phyloP scores from a whole-genome alignment of 2,329 filamentous ascomycete genomes.

The Didymella exigua region DNA sequence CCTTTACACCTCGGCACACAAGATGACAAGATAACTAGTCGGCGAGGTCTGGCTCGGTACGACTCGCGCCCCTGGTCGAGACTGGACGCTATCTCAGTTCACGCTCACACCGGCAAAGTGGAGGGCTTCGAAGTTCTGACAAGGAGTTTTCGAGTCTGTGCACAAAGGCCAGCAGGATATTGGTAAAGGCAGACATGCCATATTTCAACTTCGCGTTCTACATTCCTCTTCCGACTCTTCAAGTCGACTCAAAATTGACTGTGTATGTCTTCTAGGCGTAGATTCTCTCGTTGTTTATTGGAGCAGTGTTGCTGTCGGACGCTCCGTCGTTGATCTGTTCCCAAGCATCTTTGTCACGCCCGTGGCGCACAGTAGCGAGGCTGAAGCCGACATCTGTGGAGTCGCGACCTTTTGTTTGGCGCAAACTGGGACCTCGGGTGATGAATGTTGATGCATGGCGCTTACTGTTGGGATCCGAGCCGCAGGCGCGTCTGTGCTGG shows the following conservation, averaged over 20 bases:
- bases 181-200: no score
- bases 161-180: no score
- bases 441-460: background rate
- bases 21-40: no score
- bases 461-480: slow-evolving; percentile 16
- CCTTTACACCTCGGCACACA: no score
- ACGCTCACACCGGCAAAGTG: no score
- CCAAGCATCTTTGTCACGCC: slow-evolving; percentile 23
- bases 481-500: slow-evolving; percentile 8
- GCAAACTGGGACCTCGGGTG: background rate
- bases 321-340: slow-evolving; percentile 23
- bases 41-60: no score
- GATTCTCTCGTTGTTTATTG: slow-evolving; percentile 18
- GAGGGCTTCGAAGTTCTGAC: no score
- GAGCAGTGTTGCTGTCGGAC: slow-evolving; percentile 21
- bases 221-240: background rate
- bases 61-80: no score
- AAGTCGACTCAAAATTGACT: slow-evolving; percentile 20
- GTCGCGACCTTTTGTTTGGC: slow-evolving; percentile 5
- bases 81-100: no score
- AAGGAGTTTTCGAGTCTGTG: no score
- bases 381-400: slow-evolving; percentile 22
- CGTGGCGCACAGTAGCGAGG: slow-evolving; percentile 18
- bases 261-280: slow-evolving; percentile 21
- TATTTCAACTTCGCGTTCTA: no score